Conservation (phyloP, 1,139 yeast genomes). For the Groenewaldozyma sp. region DNA sequence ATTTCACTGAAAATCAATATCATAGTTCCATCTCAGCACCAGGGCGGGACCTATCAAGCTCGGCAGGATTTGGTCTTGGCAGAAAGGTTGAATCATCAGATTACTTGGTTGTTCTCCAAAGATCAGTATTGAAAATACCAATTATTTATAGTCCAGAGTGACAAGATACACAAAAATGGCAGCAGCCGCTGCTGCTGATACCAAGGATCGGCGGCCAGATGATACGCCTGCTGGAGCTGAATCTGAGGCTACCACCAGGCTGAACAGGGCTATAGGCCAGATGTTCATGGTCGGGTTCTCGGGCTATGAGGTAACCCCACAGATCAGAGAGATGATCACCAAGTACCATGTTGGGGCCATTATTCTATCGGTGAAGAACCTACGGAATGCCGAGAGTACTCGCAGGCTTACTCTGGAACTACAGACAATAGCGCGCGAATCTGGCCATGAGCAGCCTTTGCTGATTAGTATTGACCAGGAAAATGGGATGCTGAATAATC, state of each 20-base stretch:
- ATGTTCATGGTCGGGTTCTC: conserved; percentile 56
- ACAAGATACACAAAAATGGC: no score
- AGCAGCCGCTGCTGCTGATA: not conserved
- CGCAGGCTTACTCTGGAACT: conserved; percentile 43
- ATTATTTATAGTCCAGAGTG: no score
- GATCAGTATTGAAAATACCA: no score
- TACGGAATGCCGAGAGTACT: conserved; percentile 42
- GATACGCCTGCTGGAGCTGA: conserved; percentile 9
- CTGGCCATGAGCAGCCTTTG: conserved; percentile 47
- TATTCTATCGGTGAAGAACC: conserved; percentile 48
- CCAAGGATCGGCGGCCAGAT: conserved; percentile 2
- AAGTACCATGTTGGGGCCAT: conserved; percentile 49
- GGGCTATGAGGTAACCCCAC: conserved; percentile 48
- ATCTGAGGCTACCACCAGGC: conserved; percentile 13
- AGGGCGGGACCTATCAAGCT: no score
- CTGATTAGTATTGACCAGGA: conserved; percentile 38
- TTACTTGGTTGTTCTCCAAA: no score
- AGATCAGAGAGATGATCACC: conserved; percentile 46
- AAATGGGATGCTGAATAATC: conserved; percentile 44
- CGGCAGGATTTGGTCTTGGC: no score
- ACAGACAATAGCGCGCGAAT: conserved; percentile 47
- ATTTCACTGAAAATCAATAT: no score
- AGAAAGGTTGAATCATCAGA: no score
- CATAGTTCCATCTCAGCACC: no score
- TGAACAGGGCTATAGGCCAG: conserved; percentile 37